phyloP scores from a whole-genome alignment of 2,329 filamentous ascomycete genomes.

The Nigrograna mackinnonii region DNA sequence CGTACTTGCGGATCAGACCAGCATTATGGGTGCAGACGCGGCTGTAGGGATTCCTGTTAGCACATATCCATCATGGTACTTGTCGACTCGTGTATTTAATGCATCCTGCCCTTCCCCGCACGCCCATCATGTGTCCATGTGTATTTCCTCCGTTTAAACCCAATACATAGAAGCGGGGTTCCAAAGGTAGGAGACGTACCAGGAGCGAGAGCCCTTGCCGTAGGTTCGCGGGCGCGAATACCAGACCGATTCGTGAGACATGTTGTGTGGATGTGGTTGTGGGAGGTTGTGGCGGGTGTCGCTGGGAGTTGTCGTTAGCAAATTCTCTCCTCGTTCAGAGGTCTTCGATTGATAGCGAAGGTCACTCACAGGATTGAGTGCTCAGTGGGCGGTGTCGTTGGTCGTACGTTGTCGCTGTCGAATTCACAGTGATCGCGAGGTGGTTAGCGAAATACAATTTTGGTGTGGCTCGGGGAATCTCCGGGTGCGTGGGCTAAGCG shows the following conservation, averaged over 20 bases:
- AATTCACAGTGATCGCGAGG: constrained; percentile 23
- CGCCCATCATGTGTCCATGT: neutral
- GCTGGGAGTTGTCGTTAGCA: neutral
- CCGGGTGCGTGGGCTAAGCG: constrained; percentile 1
- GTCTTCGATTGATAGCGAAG: neutral
- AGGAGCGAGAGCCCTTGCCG: constrained; percentile 93
- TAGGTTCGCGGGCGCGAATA: constrained; percentile 97
- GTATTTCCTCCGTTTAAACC: neutral
- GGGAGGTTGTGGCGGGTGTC: neutral
- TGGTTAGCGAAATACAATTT: constrained; percentile 22
- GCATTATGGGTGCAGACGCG: constrained; percentile 91
- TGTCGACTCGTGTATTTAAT: too few relatives aligned
- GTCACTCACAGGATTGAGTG: constrained; percentile 13
- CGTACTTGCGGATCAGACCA: constrained; percentile 99
- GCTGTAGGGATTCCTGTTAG: constrained; percentile 50
- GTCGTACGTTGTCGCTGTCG: constrained; percentile 29
- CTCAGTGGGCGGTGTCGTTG: constrained; percentile 26
- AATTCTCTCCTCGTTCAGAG: neutral
- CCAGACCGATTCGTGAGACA: constrained; percentile 97
- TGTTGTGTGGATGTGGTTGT: constrained; percentile 50
- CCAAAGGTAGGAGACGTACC: too few relatives aligned
- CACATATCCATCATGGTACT: too few relatives aligned
- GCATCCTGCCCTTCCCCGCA: neutral
- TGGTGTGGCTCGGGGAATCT: constrained; percentile 23
- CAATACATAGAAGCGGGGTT: neutral